Evolutionary conservation across 495 filamentous ascomycete genomes (phyloP), one percentile per base, ranked within the genome.

Genomic region (Amniculicola lignicola): DNA sequence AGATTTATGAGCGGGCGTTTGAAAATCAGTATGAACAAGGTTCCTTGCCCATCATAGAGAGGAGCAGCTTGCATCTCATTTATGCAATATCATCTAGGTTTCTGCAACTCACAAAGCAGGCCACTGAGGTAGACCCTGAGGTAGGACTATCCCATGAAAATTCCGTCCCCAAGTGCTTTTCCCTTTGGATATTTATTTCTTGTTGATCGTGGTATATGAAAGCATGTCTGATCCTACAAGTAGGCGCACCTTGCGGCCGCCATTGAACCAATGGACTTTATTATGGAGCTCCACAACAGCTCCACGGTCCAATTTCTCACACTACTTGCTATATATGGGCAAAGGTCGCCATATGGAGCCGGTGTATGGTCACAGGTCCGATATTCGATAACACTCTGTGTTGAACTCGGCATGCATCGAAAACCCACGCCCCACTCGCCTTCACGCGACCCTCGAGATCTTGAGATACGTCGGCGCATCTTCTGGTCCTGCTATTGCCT

Each of bases 301-400:
- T 41, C 46, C 5, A 51, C 54, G 5, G 46, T 58, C 1, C 46
- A 58, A 41, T 58, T 58, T 19, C 39, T 58, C 4, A 51, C 54
- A 7, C 29, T 58, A 6, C 38, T 58, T 16, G 54, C 54, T 10
- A 51, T 58, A 9, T 51, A 51, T 18, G 46, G 54, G 1, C 54
- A 58, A 51, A 33, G 54, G 15, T 51, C 45, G 4, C 54, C 54
- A 2, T 58, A 58, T 24, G 46, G 54, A 6, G 54, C 54, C 4
- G 54, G 54, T 12, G 54, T 57, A 12, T 57, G 54, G 54, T 57
- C 54, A n/a, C 54, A 57, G 36, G 54, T 57, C 14, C 43, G 54
- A 3, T 57, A 41, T 19, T 31, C 54, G 4, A 57, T 57, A 12
- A 57, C 54, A 15, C 54, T 57, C 4, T 57, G 54, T 25, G 45